Base-by-base conservation (phyloP, 2,329 filamentous ascomycete species). In the Talaromyces sp. region DNA sequence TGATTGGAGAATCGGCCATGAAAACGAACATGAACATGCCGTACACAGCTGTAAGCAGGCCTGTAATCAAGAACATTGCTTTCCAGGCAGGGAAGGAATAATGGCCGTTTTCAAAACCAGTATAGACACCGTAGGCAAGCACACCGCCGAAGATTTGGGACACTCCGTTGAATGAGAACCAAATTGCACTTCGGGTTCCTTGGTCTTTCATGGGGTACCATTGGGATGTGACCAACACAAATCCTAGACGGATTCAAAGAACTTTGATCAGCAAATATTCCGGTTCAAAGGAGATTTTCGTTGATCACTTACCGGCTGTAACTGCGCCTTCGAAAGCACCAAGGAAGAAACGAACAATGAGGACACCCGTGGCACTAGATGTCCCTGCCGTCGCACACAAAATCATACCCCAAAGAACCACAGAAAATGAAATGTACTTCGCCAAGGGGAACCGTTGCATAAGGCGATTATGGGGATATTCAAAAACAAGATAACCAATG, bases 11-110 rank as follows among this genome's bases (percentile, higher is more conserved):
- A n/a, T 35, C 40, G 16, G 57, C 25, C 39, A 46, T 18, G 12
- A 59, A 59, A 40, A 28, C 28, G n/a, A 46, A 59, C 39, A 59
- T 44, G n/a, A 44, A 44, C 8, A 59, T 46, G 3, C 57, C 57
- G 16, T 16, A 59, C 6, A 59, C 25, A 48, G 40, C 42, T 12
- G 57, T 46, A 9, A 48, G 39, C 14, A 59, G 21, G 28, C 57
- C 57, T 5, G 25, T 18, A 16, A 46, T 37, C 12, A 59, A 25
- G 31, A 59, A 46, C 5, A 59, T 46, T 18, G 40, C 40, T 31
- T 48, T 59, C 40, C 57, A 59, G 11, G 23, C 23, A 6, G 57
- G 12, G 28, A 59, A 59, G 16, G 11, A 46, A 11, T 46, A 33
- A 40, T 35, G 39, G 3, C 16, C 23, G 1, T 59, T 35, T 12